A percentile compares a stretch with the other conserved stretches of the same genome.
phyloP scores from a whole-genome alignment of 371 early-diverging fungal species.

The Mortierella sp. region DNA sequence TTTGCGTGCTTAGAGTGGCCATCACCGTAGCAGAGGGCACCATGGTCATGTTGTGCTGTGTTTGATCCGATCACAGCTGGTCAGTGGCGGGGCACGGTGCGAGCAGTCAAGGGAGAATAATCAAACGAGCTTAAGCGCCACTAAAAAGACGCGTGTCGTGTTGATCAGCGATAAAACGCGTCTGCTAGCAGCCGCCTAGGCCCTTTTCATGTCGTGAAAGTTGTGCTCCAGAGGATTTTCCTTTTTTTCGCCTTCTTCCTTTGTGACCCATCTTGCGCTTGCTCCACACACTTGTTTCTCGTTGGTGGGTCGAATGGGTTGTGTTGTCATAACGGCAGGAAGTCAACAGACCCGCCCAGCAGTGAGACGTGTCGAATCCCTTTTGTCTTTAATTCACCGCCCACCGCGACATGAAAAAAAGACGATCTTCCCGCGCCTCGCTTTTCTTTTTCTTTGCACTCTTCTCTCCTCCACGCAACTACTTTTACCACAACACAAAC shows the following conservation, averaged over 20 bases:
- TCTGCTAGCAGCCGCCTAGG: conserved; percentile 4
- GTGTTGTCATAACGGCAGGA: not conserved
- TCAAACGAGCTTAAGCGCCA: not conserved
- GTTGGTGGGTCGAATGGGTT: not conserved
- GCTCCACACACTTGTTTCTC: not conserved
- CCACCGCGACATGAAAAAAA: not conserved
- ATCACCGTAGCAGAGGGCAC: not conserved
- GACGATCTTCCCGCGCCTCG: not conserved
- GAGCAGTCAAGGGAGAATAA: not conserved
- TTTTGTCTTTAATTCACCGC: not conserved
- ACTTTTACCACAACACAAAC: not conserved
- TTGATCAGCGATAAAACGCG: not conserved
- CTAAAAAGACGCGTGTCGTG: not conserved
- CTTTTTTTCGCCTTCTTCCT: not conserved
- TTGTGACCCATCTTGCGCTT: not conserved
- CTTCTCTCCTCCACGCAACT: not conserved
- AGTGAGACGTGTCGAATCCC: conserved; percentile 18
- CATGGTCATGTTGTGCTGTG: not conserved
- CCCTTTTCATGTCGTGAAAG: not conserved
- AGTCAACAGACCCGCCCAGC: not conserved
- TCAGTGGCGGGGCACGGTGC: not conserved
- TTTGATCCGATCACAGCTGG: not conserved
- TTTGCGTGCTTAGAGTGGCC: not conserved
- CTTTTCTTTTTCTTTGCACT: not conserved
- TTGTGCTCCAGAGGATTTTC: not conserved